A percentile compares a stretch with the other conserved stretches of the same genome.
phyloP scores from a whole-genome alignment of 306 rosid genomes.

The Delonix regia region DNA sequence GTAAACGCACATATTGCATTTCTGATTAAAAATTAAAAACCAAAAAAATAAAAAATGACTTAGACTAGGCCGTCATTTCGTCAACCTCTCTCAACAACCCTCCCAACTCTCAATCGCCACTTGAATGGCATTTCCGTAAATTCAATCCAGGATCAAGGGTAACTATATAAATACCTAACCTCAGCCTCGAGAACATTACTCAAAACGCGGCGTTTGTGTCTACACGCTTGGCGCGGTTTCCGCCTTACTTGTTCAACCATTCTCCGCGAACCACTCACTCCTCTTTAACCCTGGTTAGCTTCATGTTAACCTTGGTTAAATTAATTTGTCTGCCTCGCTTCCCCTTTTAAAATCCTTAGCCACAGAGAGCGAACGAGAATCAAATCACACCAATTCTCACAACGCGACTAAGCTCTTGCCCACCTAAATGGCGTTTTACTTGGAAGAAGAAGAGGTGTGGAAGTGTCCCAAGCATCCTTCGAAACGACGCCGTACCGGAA shows the following conservation, averaged over 20 bases:
- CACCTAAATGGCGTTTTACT: constrained; percentile 57
- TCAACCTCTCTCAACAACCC: neutral
- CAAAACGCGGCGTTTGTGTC: constrained; percentile 46
- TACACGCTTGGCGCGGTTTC: constrained; percentile 22
- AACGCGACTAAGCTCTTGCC: neutral
- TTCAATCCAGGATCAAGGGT: neutral
- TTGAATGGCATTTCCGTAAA: constrained; percentile 15
- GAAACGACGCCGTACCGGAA: constrained; percentile 74
- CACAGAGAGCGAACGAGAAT: neutral
- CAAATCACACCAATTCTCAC: neutral
- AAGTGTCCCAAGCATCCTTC: constrained; percentile 88
- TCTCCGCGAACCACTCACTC: neutral
- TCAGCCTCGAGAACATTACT: neutral
- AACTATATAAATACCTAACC: no score
- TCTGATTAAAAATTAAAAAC: no score
- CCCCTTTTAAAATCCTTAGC: constrained; percentile 40
- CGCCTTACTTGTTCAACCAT: neutral
- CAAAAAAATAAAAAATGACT: no score
- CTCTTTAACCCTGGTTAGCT: constrained; percentile 31
- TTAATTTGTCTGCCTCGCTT: constrained; percentile 40
- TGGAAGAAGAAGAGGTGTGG: constrained; percentile 85
- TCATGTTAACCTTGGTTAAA: constrained; percentile 58
- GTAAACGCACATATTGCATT: no score
- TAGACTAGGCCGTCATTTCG: no score
- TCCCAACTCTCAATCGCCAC: neutral